Percentiles rank a stretch among this genome's conserved stretches.
Evolutionary conservation across 2,329 filamentous ascomycete genomes (phyloP).

Genomic region (Penicillium sp.): DNA sequence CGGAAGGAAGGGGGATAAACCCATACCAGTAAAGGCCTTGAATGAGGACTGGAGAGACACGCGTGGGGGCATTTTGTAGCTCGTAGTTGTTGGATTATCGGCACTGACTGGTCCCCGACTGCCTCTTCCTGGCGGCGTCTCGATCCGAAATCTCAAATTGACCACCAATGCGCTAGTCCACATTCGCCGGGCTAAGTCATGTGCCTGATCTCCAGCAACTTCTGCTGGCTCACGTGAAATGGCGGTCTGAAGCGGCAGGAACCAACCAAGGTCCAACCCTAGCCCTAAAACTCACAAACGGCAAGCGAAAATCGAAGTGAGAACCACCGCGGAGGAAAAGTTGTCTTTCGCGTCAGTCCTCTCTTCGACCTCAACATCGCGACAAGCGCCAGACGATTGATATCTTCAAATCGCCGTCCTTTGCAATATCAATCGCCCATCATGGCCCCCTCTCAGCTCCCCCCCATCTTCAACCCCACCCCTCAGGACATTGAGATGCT

Average conservation of each 20-base stretch:
- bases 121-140: background rate
- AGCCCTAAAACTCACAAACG: constrained; percentile 47
- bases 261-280: constrained; percentile 33
- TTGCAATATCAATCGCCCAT: constrained; percentile 64
- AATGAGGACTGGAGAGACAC: constrained; percentile 66
- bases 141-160: constrained; percentile 30
- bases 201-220: constrained; percentile 19
- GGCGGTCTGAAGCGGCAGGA: background rate
- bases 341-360: constrained; percentile 37
- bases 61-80: constrained; percentile 68
- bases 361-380: constrained; percentile 40
- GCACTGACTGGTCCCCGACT: constrained; percentile 2
- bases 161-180: constrained; percentile 34
- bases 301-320: constrained; percentile 44
- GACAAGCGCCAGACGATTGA: constrained; percentile 54
- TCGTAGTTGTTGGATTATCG: background rate
- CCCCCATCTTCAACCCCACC: constrained; percentile 94
- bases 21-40: constrained; percentile 64
- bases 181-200: constrained; percentile 14
- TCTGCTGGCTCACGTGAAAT: background rate
- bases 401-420: constrained; percentile 43
- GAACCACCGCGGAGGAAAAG: constrained; percentile 32
- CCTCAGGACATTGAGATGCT: constrained; percentile 99
- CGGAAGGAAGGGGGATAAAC: constrained; percentile 23
- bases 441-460: constrained; percentile 95